Evolutionary conservation across 2,329 filamentous ascomycete genomes (phyloP).

Genomic region (Neoscytalidium dimidiatum): DNA sequence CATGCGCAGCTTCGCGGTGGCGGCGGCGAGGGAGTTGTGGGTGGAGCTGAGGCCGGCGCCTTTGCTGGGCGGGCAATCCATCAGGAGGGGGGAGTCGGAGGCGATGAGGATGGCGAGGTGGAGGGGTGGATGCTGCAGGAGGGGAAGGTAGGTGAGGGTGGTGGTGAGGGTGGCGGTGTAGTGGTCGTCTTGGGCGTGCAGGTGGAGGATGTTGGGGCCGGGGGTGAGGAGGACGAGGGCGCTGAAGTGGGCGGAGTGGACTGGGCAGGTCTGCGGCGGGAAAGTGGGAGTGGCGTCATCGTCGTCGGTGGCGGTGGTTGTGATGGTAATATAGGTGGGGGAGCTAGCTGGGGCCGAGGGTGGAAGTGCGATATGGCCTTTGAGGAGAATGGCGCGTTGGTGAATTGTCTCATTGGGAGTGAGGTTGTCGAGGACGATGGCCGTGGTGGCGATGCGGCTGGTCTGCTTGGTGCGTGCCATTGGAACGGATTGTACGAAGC

Average conservation of each 20-base stretch:
- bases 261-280: slow-evolving; percentile 35
- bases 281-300: slow-evolving; percentile 28
- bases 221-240: slow-evolving; percentile 34
- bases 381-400: slow-evolving; percentile 33
- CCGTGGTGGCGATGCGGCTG: background rate
- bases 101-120: slow-evolving; percentile 36
- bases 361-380: slow-evolving; percentile 25
- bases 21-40: slow-evolving; percentile 32
- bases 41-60: slow-evolving; percentile 28
- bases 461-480: background rate
- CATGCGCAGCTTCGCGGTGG: slow-evolving; percentile 35
- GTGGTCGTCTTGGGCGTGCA: slow-evolving; percentile 25
- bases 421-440: background rate
- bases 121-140: slow-evolving; percentile 35
- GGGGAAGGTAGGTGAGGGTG: slow-evolving; percentile 31
- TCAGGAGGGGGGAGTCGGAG: slow-evolving; percentile 33
- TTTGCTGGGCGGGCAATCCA: slow-evolving; percentile 34
- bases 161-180: slow-evolving; percentile 21
- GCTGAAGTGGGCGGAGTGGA: slow-evolving; percentile 34
- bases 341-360: background rate
- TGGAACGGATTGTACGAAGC: background rate
- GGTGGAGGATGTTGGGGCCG: slow-evolving; percentile 29
- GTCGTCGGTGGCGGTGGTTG: slow-evolving; percentile 25
- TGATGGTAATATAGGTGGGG: slow-evolving; percentile 25
- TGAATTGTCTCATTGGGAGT: background rate